Base-by-base conservation (phyloP, 441 rosid genomes). In the Populus hybrid region DNA sequence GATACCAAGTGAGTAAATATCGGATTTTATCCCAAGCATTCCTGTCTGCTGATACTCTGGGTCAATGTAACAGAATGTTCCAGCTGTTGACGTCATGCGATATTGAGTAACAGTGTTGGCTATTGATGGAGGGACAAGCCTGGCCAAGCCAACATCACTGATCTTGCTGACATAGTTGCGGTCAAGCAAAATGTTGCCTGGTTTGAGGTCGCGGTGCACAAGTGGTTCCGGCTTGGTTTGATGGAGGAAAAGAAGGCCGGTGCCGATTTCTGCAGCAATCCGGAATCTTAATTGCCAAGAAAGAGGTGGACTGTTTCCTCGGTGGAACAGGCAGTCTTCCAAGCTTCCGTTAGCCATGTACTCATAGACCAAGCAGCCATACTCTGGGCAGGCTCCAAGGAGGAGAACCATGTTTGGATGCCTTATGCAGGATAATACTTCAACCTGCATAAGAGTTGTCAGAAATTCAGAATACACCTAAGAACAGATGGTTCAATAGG, bases 371-470 rank as follows among this genome's bases (percentile, higher is more conserved):
- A 95, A 83, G 82, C 97, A 92, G 46, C 98, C 97, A 50, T 85
- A 89, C 74, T 94, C 90, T 0, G 94, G 91, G 83, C 97, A 91
- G 9, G 94, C 98, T 28, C 98, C 98, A 7, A 94, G 84, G 30
- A 93, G 88, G 68, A 92, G 94, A 79, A 95, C 98, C 98, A 95
- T 91, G 87, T 93, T 95, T 71, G 97, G 97, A 84, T 95, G 98
- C 65, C 98, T 81, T 76, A 93, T 93, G 89, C 86, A 84, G 70
- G 94, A 84, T 34, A 95, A 73, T 23, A 95, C 94, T 84, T 95
- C 94, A 78, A 93, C 88, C 96, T 92, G 81, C 78, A 79, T 2
- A 24, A 67, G 73, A 72, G 36, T 76, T n/a, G 26, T 63, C 57
- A 5, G 36, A 61, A 70, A 24, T 59, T 59, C 50, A 11, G 26